phyloP scores from a whole-genome alignment of 306 rosid genomes.

The Sechiopsis laciniata region DNA sequence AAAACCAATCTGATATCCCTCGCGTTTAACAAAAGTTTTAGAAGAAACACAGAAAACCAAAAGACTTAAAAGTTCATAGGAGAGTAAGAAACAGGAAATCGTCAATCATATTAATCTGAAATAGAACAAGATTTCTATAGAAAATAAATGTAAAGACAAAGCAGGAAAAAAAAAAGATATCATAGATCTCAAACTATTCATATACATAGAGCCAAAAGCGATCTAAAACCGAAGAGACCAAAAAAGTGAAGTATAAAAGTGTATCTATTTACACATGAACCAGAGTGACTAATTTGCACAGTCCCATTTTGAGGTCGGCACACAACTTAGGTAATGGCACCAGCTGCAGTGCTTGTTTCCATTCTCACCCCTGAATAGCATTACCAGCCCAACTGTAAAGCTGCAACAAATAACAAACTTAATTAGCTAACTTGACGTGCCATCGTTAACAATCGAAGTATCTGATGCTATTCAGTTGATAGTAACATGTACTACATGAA shows the following conservation, averaged over 20 bases:
- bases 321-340: slow-evolving; percentile 28
- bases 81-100: not conserved
- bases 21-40: not conserved
- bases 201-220: not conserved
- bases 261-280: not conserved
- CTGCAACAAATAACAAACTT: slow-evolving; percentile 14
- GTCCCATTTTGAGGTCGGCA: slow-evolving; percentile 26
- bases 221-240: slow-evolving; percentile 1
- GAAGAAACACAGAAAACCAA: no score
- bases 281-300: slow-evolving; percentile 10
- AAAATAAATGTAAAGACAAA: not conserved
- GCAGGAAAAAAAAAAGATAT: not conserved
- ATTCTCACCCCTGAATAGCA: slow-evolving; percentile 31
- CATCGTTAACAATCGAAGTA: not conserved
- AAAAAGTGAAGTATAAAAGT: not conserved
- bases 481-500: not conserved
- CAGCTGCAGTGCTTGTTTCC: slow-evolving; percentile 28
- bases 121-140: not conserved
- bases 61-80: no score
- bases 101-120: slow-evolving; percentile 3
- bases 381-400: slow-evolving; percentile 20
- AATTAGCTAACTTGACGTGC: not conserved
- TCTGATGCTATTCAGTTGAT: not conserved
- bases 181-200: not conserved
- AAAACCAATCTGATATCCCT: not conserved